Base-by-base conservation (phyloP, 495 filamentous ascomycete species). In the Hypoxylon perforatum region DNA sequence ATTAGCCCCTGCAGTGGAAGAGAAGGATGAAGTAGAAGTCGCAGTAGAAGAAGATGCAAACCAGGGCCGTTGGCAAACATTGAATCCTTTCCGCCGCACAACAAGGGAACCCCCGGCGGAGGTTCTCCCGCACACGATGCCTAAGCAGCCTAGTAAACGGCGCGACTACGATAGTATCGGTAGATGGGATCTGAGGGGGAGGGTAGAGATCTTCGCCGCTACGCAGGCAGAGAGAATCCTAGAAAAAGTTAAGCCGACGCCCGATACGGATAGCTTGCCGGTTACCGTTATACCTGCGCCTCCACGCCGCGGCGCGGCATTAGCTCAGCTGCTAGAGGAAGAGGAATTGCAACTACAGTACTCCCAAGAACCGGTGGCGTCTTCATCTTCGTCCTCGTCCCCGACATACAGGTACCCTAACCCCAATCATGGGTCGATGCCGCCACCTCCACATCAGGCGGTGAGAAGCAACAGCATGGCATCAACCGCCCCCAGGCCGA, bases 251-350 rank as follows among this genome's bases (percentile, higher is more conserved):
- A 71, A 79, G 7, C 77, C 80, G 22, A 79, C 79, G 0, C 78
- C 79, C 1, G 81, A 83, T 54, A 84, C 81, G 11, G 76, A 78
- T 50, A 81, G 77, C 60, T 62, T 84, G 47, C 81, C 81, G 5
- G 76, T 83, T n/a, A 81, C 74, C 25, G 77, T 84, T 4, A 83
- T 84, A 18, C 80, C 80, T 5, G 81, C 81, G 0, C 81, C 80
- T 36, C 75, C 80, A 11, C 74, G 81, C 0, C 72, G 78, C 18
- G 81, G 81, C 1, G 79, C 80, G 0, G 80, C 78, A 7, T 68
- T 84, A 5, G 80, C 78, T 19, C 77, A 77, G 60, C 55, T 82
- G 21, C 50, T 78, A 18, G 79, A 80, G 57, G 81, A 81, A 23
- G 77, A 81, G 47, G 76, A 76, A 57, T 7, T 50, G 7, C 66